Conservation (phyloP, 2,329 filamentous ascomycete genomes). For the Aphanoascus verrucosus region DNA sequence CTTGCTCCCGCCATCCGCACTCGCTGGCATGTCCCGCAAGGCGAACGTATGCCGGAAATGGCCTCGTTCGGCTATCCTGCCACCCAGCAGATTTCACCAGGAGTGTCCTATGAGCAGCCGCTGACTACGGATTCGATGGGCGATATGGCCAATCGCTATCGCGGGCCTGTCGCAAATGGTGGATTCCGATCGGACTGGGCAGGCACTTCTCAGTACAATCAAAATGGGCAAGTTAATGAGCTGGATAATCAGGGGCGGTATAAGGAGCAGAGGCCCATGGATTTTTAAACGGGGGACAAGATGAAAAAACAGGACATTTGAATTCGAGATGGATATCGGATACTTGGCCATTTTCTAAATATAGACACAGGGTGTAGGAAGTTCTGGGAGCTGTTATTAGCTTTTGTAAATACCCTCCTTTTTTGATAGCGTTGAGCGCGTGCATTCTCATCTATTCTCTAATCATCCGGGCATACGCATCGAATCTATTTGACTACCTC, state of each 20-base stretch:
- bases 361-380: not conserved
- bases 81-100: constrained; percentile 11
- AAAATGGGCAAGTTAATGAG: not conserved
- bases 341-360: not conserved
- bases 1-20: constrained; percentile 66
- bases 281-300: not conserved
- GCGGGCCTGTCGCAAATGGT: constrained; percentile 11
- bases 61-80: constrained; percentile 7
- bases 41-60: constrained; percentile 26
- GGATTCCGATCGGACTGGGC: not conserved
- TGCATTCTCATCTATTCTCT: too few species aligned
- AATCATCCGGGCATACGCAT: too few species aligned
- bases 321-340: not conserved
- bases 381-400: too few species aligned
- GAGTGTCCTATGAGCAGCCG: constrained; percentile 27
- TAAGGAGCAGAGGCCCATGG: not conserved
- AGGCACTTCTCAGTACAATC: not conserved
- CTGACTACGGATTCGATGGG: constrained; percentile 31
- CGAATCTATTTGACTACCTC: too few species aligned
- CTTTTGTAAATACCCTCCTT: not conserved
- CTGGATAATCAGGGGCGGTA: not conserved
- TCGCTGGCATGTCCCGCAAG: constrained; percentile 39
- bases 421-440: constrained; percentile 5
- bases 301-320: too few species aligned
- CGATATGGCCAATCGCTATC: constrained; percentile 21